These are phyloP conservation scores for Euphorbia peplus DNA, from an alignment of 345 rosid species.

Conservation along the genomic window DNA sequence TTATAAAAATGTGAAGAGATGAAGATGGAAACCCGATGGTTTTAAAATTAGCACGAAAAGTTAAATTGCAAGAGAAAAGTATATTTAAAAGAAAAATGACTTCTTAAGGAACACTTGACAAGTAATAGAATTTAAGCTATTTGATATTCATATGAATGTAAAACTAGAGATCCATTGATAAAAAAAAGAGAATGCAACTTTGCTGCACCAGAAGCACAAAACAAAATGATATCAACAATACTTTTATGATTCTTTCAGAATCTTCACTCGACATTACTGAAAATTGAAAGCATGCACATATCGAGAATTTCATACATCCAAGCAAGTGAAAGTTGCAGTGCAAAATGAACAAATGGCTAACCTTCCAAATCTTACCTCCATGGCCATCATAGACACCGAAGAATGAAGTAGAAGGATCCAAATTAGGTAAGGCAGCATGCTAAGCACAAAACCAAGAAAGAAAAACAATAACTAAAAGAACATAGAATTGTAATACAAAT, in stretches of 20 bases:
- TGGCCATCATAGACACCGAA: constrained; percentile 99
- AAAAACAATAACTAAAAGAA: constrained; percentile 13
- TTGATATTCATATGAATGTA: background rate
- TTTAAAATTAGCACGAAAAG: background rate
- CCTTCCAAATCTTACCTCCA: constrained; percentile 72
- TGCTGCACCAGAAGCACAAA: background rate
- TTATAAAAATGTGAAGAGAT: background rate
- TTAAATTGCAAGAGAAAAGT: too few relatives aligned
- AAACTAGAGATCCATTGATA: background rate
- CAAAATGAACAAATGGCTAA: constrained; percentile 6
- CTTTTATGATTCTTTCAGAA: background rate
- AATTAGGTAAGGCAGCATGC: constrained; percentile 84
- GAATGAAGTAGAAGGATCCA: constrained; percentile 83
- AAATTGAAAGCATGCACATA: background rate
- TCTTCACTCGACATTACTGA: background rate
- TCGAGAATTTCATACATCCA: background rate
- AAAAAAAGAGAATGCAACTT: background rate
- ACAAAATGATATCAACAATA: background rate
- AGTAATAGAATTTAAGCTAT: constrained; percentile 1
- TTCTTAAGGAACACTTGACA: too few relatives aligned
- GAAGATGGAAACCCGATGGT: too few relatives aligned
- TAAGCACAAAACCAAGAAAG: constrained; percentile 28
- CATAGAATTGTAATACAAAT: background rate
- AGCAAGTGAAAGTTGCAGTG: constrained; percentile 1
- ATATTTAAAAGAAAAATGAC: too few relatives aligned